These are phyloP conservation scores for Moringa oleifera DNA, from an alignment of 345 rosid genomes.

Conservation along the genomic window DNA sequence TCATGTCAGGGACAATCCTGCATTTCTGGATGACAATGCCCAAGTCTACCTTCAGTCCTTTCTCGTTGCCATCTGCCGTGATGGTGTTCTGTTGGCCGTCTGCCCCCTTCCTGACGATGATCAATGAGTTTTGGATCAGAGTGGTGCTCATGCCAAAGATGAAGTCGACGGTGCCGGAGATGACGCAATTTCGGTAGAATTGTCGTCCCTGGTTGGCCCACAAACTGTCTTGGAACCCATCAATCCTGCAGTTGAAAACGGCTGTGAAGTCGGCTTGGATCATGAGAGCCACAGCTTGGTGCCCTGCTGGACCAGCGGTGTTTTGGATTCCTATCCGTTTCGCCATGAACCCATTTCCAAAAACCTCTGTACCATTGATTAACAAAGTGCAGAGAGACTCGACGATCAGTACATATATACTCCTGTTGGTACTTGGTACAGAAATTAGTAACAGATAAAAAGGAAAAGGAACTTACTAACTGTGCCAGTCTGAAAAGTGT, in stretches of 20 bases:
- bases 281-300: slow-evolving; percentile 69
- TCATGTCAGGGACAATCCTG: slow-evolving; percentile 60
- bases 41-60: slow-evolving; percentile 21
- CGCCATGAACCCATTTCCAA: slow-evolving; percentile 54
- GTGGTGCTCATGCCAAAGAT: slow-evolving; percentile 59
- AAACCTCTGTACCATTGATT: slow-evolving; percentile 33
- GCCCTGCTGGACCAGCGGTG: slow-evolving; percentile 65
- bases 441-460: no score
- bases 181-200: slow-evolving; percentile 60
- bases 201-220: slow-evolving; percentile 51
- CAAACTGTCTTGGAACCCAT: slow-evolving; percentile 71
- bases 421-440: no score
- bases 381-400: no score
- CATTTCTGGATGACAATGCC: slow-evolving; percentile 71
- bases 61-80: slow-evolving; percentile 54
- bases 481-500: slow-evolving; percentile 52
- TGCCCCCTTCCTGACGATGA: slow-evolving; percentile 47
- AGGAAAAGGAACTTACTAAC: slow-evolving; percentile 24
- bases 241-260: slow-evolving; percentile 54
- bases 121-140: slow-evolving; percentile 61
- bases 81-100: slow-evolving; percentile 46
- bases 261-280: slow-evolving; percentile 48
- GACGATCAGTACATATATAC: no score
- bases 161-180: slow-evolving; percentile 77
- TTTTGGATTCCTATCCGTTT: slow-evolving; percentile 57